Evolutionary conservation across 2,329 filamentous ascomycete species (phyloP), one percentile per base, ranked within the genome.

Genomic region (Penicillium sp.): DNA sequence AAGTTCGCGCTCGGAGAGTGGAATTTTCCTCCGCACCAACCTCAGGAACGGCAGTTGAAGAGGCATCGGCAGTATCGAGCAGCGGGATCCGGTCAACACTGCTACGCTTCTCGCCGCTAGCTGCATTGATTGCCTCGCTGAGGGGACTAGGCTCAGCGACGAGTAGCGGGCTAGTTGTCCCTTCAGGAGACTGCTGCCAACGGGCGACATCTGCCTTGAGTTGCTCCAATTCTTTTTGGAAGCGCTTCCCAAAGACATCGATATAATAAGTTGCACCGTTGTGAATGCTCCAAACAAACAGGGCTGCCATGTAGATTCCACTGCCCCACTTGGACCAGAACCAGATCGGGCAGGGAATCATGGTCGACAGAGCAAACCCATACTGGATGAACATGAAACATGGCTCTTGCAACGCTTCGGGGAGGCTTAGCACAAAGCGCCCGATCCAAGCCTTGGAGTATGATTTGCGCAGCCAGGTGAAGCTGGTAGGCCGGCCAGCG

Each of bases 211-310:
- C 94, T 52, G 85, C 85, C 75, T 89, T 92, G 77, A 99, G 83
- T 49, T 88, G 83, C 71, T 99, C 92, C 11, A 99, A 81, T 73
- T 99, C 94, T 70, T 93, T 96, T 79, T 99, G 91, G 80, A 99
- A 97, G 2, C 92, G 86, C 67, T 90, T 96, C 50, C 95, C 94
- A 71, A 97, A 99, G 1, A 97, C 91, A 66, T 99, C 94, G 68
- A 99, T 97, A 75, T 99, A 99, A 74, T 90, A 99, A 0, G 92
- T 97, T 16, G 94, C 91, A 31, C 94, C 94, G 65, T 99, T 99
- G 78, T 97, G 95, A 52, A 97, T 89, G 64, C 91, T 95, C 92
- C 92, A 97, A 42, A 86, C 81, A 69, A 99, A 97, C n/a, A 99
- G 86, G 2, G 84, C 77, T 51, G 88, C 80, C 43, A 99, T 80